Conservation (phyloP, 83 land plant genomes). For the Picea abies region DNA sequence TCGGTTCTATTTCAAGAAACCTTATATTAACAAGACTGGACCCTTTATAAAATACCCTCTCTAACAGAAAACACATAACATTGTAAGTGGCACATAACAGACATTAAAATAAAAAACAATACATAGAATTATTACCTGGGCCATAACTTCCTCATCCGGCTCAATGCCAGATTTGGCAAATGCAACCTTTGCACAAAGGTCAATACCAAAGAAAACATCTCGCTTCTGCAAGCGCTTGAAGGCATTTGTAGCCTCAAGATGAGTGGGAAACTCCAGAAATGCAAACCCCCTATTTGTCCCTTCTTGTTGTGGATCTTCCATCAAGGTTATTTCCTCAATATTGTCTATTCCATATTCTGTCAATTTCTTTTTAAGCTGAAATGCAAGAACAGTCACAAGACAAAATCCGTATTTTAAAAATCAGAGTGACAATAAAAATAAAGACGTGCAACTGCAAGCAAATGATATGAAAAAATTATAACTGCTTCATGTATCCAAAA, state of each 20-base stretch:
- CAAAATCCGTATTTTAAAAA: not conserved
- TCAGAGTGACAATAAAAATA: not conserved
- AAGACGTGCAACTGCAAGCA: not conserved
- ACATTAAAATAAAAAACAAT: not conserved
- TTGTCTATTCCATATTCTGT: conserved; percentile 41
- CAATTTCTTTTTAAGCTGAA: conserved; percentile 45
- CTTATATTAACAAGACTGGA: not conserved
- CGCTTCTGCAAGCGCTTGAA: conserved; percentile 42
- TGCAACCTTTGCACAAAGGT: conserved; percentile 47
- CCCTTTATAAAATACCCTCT: not conserved
- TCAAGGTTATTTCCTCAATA: conserved; percentile 53
- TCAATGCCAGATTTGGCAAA: conserved; percentile 58
- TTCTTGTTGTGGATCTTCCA: conserved; percentile 52
- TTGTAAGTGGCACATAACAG: not conserved
- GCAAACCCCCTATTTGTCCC: conserved; percentile 65
- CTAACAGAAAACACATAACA: not conserved
- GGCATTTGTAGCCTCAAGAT: conserved; percentile 56
- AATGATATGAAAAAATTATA: not conserved
- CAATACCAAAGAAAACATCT: conserved; percentile 47
- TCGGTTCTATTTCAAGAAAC: too few species aligned
- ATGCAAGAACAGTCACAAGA: not conserved
- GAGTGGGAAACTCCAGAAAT: conserved; percentile 58
- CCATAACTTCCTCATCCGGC: conserved; percentile 65
- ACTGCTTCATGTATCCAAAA: too few species aligned
- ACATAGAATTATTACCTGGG: conserved; percentile 33